These are phyloP conservation scores for Neofusicoccum sp. DNA, from an alignment of 2,329 filamentous ascomycete species.

Conservation along the genomic window DNA sequence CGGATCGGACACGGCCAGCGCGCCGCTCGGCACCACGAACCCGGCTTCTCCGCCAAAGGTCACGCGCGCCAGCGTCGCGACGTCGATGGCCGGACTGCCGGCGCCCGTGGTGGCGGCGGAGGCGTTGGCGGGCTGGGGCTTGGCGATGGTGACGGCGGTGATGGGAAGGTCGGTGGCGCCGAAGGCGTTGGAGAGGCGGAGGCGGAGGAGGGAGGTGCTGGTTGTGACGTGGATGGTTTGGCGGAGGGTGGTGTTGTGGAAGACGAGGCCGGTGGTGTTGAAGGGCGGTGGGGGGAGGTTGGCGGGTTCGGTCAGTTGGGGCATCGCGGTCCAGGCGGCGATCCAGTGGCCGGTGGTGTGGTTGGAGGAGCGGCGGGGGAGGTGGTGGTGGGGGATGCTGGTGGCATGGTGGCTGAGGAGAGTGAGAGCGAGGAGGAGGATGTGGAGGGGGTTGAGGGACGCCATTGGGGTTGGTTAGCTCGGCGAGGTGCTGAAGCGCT, in stretches of 20 bases:
- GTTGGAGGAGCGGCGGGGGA: constrained; percentile 21
- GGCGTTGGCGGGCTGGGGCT: background rate
- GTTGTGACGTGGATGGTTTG: constrained; percentile 64
- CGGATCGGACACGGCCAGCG: constrained; percentile 61
- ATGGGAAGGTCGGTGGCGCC: constrained; percentile 60
- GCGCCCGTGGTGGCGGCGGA: constrained; percentile 42
- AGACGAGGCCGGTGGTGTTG: constrained; percentile 1
- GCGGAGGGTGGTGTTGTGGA: constrained; percentile 59
- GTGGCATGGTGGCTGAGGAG: background rate
- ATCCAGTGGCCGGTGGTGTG: constrained; percentile 53
- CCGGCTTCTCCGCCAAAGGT: constrained; percentile 57
- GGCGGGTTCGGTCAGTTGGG: constrained; percentile 60
- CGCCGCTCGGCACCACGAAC: constrained; percentile 55
- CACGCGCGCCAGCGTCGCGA: constrained; percentile 51
- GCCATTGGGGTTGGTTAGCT: background rate
- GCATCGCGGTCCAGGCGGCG: constrained; percentile 65
- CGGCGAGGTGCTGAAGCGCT: background rate
- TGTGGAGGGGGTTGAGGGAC: background rate
- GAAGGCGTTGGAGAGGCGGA: constrained; percentile 66
- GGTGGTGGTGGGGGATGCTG: background rate
- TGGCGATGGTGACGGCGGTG: constrained; percentile 55
- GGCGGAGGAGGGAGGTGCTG: constrained; percentile 55
- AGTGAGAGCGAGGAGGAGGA: background rate
- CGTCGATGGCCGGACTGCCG: constrained; percentile 54
- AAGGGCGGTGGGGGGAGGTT: constrained; percentile 63